Percentiles rank a stretch among this genome's conserved stretches.
Conservation (phyloP, 176 grass and related monocot genomes). For the Panicum miliaceum region DNA sequence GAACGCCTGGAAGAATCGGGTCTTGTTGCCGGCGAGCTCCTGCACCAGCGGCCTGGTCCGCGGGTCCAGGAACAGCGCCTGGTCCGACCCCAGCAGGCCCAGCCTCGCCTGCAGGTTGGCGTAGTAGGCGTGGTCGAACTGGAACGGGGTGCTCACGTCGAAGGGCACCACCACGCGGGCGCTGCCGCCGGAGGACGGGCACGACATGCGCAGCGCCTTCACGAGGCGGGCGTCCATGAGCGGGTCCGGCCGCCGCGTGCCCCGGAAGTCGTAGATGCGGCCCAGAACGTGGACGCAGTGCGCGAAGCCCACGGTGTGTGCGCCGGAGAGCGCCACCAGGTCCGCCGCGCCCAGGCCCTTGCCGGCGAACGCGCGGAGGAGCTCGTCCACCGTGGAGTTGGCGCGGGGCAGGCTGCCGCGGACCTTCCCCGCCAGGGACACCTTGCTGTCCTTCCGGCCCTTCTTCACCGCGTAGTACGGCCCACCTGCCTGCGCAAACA, state of each 20-base stretch:
- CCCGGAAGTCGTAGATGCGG: constrained; percentile 64
- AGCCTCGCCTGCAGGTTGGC: constrained; percentile 73
- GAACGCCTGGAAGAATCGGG: constrained; percentile 72
- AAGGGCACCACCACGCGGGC: constrained; percentile 63
- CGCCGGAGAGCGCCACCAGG: constrained; percentile 65
- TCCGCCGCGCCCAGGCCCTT: constrained; percentile 55
- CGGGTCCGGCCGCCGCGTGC: constrained; percentile 59
- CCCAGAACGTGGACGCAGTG: constrained; percentile 73
- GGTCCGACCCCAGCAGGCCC: constrained; percentile 80
- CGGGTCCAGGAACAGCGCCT: constrained; percentile 69
- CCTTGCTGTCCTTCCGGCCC: constrained; percentile 92
- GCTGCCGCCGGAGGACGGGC: constrained; percentile 63
- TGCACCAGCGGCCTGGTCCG: constrained; percentile 68
- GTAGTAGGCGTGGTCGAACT: constrained; percentile 75
- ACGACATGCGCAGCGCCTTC: constrained; percentile 79
- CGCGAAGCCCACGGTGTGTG: constrained; percentile 85
- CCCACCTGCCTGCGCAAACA: constrained; percentile 69
- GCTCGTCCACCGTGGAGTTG: constrained; percentile 82
- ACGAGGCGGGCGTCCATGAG: constrained; percentile 76
- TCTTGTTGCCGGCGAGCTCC: constrained; percentile 61
- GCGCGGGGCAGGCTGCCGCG: constrained; percentile 65
- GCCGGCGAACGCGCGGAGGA: constrained; percentile 78
- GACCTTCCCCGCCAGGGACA: constrained; percentile 67
- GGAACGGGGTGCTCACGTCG: constrained; percentile 76
- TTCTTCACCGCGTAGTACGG: constrained; percentile 77